Evolutionary conservation across 2,329 filamentous ascomycete genomes (phyloP), one percentile per base, ranked within the genome.

Genomic region (Penicillium sp.): DNA sequence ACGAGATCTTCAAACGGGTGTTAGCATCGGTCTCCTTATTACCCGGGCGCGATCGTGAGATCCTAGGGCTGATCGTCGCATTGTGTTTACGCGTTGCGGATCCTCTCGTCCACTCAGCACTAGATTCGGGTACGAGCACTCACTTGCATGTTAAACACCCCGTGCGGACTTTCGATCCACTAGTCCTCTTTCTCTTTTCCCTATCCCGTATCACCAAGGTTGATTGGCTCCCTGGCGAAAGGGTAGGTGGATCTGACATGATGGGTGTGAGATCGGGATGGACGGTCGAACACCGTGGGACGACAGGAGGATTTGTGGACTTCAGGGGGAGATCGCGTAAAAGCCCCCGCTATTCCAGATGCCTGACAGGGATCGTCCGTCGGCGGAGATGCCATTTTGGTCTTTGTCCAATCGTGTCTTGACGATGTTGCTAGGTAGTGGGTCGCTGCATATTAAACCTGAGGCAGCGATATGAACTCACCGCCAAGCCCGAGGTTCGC

Each of bases 61-160:
- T 26, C 14, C 10, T 35, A 35, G 4, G 44, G 16, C 33, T n/a
- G 16, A 48, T 36, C 30, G 5, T 7, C 28, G 36, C 35, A 22
- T 50, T 17, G 37, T 26, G 19, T 50, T 50, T 31, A 43, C 48
- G 48, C 48, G 28, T 12, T 41, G 46, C 46, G 26, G 36, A 50
- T 31, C 33, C 26, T n/a, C 33, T 14, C 33, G 6, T 26, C 44
- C 26, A 50, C 19, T 49, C 9, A 36, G 38, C 22, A 7, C 9
- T 46, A n/a, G 9, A 16, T n/a, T 37, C 25, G 7, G 9, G 26
- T 9, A 7, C 30, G 45, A 22, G 16, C 6, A 54, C 51, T 36
- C 22, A 54, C 51, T 54, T 54, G 51, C 44, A 54, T 11, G 51
- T 54, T 37, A 41, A 25, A 50, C 51, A 54, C 9, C 51, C 51